Base-by-base conservation (phyloP, 192 early-diverging fungal genomes). In the Gaertneriomyces sp. region DNA sequence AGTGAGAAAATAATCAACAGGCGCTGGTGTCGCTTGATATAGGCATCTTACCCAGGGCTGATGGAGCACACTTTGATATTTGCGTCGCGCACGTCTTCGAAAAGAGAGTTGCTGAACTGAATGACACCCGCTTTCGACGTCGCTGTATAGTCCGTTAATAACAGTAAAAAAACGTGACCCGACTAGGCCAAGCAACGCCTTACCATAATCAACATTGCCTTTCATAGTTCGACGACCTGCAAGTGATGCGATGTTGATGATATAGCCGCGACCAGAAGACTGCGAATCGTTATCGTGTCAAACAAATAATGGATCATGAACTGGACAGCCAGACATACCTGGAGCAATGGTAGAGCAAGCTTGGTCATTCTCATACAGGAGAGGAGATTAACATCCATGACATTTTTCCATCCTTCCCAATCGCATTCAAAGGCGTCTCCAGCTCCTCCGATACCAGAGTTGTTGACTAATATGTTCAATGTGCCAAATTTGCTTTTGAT, bases 31-130 rank as follows among this genome's bases (percentile, higher is more conserved):
- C n/a, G 49, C 5, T 33, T 33, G 25, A 33, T 2, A 33, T 33
- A 33, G 25, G 25, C 25, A 33, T 33, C 56, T 33, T 60, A 60
- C 19, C 59, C 59, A 20, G 59, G 59, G 42, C 59, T 8, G 59
- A 60, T 45, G 11, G 59, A 33, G 39, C 59, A 60, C 17, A 60
- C 59, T 43, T 60, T 60, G 39, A 60, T 60, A 20, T 60, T 60
- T 4, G 14, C n/a, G 12, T 42, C 59, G 14, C 59, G 59, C 0
- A 60, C 59, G 42, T 60, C 59, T 44, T 60, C 59, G 45, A 60
- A 60, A 5, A 60, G 44, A n/a, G 43, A 19, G 5, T 45, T 60
- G 6, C 41, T 60, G 44, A 60, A 60, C 7, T 40, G 41, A 20
- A n/a, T n/a, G 41, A 60, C 14, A 14, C 59, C 59, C 7, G 59